Evolutionary conservation across 1,284 basidiomycete species (phyloP), one percentile per base, ranked within the genome.

Genomic region (Cyathus olla): DNA sequence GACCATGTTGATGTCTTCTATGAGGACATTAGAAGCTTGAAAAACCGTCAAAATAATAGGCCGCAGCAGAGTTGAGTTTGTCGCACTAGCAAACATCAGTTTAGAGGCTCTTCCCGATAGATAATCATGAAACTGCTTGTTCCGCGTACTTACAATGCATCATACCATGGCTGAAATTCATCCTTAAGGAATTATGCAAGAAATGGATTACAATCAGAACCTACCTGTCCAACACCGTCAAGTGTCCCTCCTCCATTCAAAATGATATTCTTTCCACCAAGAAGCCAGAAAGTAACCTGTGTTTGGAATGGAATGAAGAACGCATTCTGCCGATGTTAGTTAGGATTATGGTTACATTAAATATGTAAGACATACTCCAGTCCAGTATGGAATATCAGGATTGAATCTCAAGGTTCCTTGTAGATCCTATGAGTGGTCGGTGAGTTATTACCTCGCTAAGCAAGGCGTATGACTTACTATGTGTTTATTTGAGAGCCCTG

Each of bases 41-140:
- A 84, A 86, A 29, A 91, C 70, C 2, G 87, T 90, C 28, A 90
- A 74, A 19, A 84, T 86, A 56, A 91, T 85, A 0, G 89, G 89
- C 3, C 89, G 84, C 13, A 87, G 80, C 47, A 91, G 84, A 1
- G 83, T 80, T 3, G 83, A 77, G 64, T 85, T 83, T 48, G 70
- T 68, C 9, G 78, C 75, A 29, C 80, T 83, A 54, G 51, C n/a
- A 27, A 27, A 13, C 31, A 29, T 35, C 47, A 8, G 40, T 56
- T 26, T 42, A 29, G 29, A 13, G 6, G 13, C 13, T 35, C 31
- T 8, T 13, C 31, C 31, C 8, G 31, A 35, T 13, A n/a, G n/a
- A n/a, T n/a, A n/a, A n/a, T n/a, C n/a, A n/a, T n/a, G n/a, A n/a
- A n/a, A n/a, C n/a, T n/a, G n/a, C n/a, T n/a, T n/a, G n/a, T n/a